phyloP scores from a whole-genome alignment of 2,329 filamentous ascomycete species.

The Penicillium sp. region DNA sequence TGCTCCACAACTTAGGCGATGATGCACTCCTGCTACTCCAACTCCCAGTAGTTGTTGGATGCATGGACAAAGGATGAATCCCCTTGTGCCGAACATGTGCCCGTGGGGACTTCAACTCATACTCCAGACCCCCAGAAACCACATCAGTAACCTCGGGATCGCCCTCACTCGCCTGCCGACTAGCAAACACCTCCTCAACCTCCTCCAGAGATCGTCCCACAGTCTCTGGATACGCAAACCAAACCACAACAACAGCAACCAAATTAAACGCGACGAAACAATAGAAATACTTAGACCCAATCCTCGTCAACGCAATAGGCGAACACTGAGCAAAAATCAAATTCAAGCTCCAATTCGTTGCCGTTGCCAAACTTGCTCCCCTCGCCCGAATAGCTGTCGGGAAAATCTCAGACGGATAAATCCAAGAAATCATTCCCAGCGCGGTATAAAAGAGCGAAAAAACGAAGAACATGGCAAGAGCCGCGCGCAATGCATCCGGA shows the following conservation, averaged over 20 bases:
- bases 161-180: background rate
- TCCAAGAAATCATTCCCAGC: conserved; percentile 52
- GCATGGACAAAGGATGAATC: conserved; percentile 29
- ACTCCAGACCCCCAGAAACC: background rate
- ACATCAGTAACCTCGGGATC: conserved; percentile 6
- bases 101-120: conserved; percentile 10
- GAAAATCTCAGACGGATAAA: conserved; percentile 54
- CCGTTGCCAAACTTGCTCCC: conserved; percentile 50
- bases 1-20: conserved; percentile 17
- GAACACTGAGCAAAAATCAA: conserved; percentile 56
- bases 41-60: conserved; percentile 22
- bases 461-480: conserved; percentile 54
- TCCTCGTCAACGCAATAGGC: conserved; percentile 47
- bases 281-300: conserved; percentile 57
- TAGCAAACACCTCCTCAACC: conserved; percentile 35
- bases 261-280: conserved; percentile 56
- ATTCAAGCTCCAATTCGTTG: conserved; percentile 52
- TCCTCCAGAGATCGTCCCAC: conserved; percentile 37
- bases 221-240: conserved; percentile 42
- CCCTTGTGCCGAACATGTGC: conserved; percentile 25
- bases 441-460: conserved; percentile 52
- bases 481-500: conserved; percentile 45
- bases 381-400: conserved; percentile 49
- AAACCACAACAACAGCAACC: conserved; percentile 42
- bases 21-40: conserved; percentile 20